Percentiles rank a stretch among this genome's conserved stretches.
phyloP scores from a whole-genome alignment of 306 rosid species.

The Rosa multiflora region DNA sequence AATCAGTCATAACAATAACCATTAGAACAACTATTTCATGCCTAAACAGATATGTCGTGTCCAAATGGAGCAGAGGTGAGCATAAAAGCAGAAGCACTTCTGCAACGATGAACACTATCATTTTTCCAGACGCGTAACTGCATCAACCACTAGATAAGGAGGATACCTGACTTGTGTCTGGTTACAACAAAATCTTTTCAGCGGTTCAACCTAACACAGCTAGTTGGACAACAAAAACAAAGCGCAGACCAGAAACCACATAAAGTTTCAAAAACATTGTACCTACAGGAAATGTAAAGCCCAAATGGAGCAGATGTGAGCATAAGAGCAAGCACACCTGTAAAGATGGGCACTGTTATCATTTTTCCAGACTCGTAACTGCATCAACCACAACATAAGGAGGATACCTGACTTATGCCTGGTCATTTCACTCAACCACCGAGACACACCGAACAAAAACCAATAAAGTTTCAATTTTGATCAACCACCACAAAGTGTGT shows the following conservation, averaged over 20 bases:
- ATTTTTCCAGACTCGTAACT: not conserved
- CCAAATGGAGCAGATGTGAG: slow-evolving; percentile 9
- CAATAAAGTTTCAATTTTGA: no score
- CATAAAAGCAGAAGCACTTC: not conserved
- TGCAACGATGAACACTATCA: not conserved
- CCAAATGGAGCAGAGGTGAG: slow-evolving; percentile 9
- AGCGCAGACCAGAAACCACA: no score
- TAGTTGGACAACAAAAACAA: not conserved
- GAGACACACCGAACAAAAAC: no score
- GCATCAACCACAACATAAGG: slow-evolving; percentile 17
- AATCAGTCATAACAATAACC: not conserved
- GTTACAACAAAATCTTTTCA: not conserved
- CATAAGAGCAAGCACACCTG: not conserved
- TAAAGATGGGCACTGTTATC: not conserved
- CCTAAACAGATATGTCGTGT: not conserved
- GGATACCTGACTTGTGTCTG: not conserved
- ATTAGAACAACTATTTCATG: not conserved
- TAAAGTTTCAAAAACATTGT: not conserved
- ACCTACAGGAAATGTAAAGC: not conserved
- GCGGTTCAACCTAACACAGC: not conserved
- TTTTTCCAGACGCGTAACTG: not conserved
- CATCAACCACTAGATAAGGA: not conserved
- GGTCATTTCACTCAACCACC: not conserved
- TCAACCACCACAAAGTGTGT: no score
- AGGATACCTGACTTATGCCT: slow-evolving; percentile 51